Conservation (phyloP, 2,329 filamentous ascomycete species). For the Alternaria solani region DNA sequence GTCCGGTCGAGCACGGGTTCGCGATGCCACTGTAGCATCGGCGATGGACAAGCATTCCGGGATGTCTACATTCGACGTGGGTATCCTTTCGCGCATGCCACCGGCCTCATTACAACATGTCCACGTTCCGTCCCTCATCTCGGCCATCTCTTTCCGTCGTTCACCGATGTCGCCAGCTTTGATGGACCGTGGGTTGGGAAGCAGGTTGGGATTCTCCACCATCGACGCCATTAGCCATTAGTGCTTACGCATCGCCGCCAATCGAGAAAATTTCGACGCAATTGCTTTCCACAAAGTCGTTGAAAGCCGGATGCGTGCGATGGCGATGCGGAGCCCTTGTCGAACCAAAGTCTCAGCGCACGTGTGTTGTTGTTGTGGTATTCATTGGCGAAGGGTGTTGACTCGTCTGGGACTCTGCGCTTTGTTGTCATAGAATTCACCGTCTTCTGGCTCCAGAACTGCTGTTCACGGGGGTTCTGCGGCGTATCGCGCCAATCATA, state of each 20-base stretch:
- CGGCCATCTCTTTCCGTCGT: slow-evolving; percentile 37
- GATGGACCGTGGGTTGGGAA: slow-evolving; percentile 40
- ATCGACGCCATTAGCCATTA: slow-evolving; percentile 59
- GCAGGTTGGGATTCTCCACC: slow-evolving; percentile 58
- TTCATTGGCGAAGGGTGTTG: slow-evolving; percentile 27
- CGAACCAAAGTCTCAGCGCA: slow-evolving; percentile 28
- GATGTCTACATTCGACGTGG: slow-evolving; percentile 22
- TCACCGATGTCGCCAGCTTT: slow-evolving; percentile 46
- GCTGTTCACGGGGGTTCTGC: not conserved
- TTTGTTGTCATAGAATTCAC: slow-evolving; percentile 18
- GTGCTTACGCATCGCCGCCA: slow-evolving; percentile 47
- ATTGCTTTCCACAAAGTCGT: slow-evolving; percentile 30
- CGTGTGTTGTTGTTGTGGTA: slow-evolving; percentile 27
- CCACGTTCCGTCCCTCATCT: slow-evolving; percentile 47
- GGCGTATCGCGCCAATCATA: not conserved
- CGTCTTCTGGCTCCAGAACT: not conserved
- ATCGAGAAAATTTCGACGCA: slow-evolving; percentile 50
- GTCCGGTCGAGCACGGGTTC: slow-evolving; percentile 37
- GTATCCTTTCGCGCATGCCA: slow-evolving; percentile 22
- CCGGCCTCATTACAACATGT: slow-evolving; percentile 52
- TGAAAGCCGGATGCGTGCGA: slow-evolving; percentile 38
- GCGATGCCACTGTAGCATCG: slow-evolving; percentile 54
- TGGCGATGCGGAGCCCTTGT: slow-evolving; percentile 30
- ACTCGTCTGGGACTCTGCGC: slow-evolving; percentile 17
- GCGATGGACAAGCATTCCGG: slow-evolving; percentile 72